A percentile compares a stretch with the other conserved stretches of the same genome.
Evolutionary conservation across 1,284 basidiomycete genomes (phyloP).

Genomic region (Cystobasidium slooffiae): DNA sequence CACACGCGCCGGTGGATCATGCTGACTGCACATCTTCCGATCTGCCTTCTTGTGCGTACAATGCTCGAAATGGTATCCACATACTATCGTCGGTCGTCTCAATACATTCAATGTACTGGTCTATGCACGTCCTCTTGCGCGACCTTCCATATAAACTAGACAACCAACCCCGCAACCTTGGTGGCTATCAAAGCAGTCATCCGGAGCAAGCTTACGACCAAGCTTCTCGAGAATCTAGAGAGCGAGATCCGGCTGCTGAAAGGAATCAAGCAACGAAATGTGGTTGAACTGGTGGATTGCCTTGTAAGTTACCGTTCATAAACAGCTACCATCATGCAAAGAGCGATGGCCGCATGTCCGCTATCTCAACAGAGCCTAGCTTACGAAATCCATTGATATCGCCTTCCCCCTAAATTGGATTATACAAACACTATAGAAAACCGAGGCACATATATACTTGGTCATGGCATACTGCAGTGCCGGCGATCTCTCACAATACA

Average conservation of each 20-base stretch:
- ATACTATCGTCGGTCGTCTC: not conserved
- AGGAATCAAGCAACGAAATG: conserved; percentile 87
- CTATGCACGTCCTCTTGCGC: not conserved
- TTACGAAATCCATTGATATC: not conserved
- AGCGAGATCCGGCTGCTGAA: conserved; percentile 98
- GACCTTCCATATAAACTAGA: not conserved
- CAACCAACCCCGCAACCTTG: conserved; percentile 70
- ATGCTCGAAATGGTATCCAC: no score
- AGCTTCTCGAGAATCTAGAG: conserved; percentile 94
- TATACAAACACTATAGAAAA: conserved; percentile 66
- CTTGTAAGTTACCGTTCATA: conserved; percentile 61
- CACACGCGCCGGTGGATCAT: not conserved
- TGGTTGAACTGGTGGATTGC: conserved; percentile 91
- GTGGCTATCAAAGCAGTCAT: conserved; percentile 97
- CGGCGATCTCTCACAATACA: conserved; percentile 93
- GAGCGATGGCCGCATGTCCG: not conserved
- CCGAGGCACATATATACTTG: conserved; percentile 90
- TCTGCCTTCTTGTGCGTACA: not conserved
- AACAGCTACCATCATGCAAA: no score
- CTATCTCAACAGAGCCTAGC: not conserved
- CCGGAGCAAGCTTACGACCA: conserved; percentile 82
- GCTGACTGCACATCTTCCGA: not conserved
- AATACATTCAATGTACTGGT: conserved; percentile 27
- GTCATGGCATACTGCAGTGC: conserved; percentile 98
- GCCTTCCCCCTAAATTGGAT: not conserved